Evolutionary conservation across 176 grass and related monocot species (phyloP).

Genomic region (Puccinellia tenuiflora): DNA sequence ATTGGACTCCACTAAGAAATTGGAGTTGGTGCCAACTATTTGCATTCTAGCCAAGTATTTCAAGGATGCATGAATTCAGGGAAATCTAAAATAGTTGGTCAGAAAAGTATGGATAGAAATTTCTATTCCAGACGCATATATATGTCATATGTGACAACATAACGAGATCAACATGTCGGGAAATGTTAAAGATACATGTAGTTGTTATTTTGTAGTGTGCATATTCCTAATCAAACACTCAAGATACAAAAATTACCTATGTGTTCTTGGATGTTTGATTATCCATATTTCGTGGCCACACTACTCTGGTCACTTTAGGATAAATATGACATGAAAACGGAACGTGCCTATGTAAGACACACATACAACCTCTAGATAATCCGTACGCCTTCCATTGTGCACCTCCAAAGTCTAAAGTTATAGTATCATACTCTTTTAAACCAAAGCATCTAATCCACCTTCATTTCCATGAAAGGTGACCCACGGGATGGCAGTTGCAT

Average conservation of each 20-base stretch:
- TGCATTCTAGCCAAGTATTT: too few species aligned
- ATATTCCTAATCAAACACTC: background rate
- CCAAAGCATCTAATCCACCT: background rate
- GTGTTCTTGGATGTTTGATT: background rate
- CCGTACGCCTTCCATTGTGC: background rate
- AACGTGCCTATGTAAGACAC: too few species aligned
- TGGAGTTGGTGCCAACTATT: too few species aligned
- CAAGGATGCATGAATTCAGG: too few species aligned
- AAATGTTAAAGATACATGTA: too few species aligned
- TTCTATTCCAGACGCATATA: too few species aligned
- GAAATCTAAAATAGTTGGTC: too few species aligned
- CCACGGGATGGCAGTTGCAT: background rate
- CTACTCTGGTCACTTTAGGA: background rate
- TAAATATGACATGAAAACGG: background rate
- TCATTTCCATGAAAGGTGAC: background rate
- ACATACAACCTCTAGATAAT: background rate
- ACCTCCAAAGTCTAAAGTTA: background rate
- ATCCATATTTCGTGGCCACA: background rate
- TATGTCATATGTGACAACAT: too few species aligned
- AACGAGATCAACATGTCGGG: too few species aligned
- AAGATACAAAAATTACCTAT: background rate
- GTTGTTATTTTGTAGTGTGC: too few species aligned
- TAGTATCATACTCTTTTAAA: background rate
- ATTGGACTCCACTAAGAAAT: too few species aligned
- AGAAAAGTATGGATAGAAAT: too few species aligned